Evolutionary conservation across 2,329 filamentous ascomycete genomes (phyloP).

Genomic region (Colletotrichum magnum): DNA sequence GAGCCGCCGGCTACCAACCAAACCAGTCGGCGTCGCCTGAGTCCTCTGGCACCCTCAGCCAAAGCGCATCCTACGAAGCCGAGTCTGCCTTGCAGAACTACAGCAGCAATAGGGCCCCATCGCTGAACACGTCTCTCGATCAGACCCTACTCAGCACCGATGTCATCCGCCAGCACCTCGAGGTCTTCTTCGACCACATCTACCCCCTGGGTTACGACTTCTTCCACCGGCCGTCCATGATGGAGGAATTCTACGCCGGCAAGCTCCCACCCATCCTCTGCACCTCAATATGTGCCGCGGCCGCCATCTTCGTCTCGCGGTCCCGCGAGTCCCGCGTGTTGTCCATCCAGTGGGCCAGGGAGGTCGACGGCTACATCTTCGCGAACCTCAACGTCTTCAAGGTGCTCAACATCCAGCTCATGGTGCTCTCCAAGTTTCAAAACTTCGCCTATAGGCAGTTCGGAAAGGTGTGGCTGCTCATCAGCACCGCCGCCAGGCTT

Average conservation of each 20-base stretch:
- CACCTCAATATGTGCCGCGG: neutral
- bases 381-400: slow-evolving; percentile 27
- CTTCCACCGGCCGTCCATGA: slow-evolving; percentile 32
- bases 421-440: slow-evolving; percentile 28
- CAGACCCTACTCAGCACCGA: slow-evolving; percentile 26
- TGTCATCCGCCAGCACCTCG: slow-evolving; percentile 29
- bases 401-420: slow-evolving; percentile 21
- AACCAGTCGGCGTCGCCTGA: slow-evolving; percentile 16
- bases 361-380: slow-evolving; percentile 15
- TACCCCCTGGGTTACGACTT: slow-evolving; percentile 29
- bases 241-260: slow-evolving; percentile 26
- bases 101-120: neutral
- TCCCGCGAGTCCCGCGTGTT: neutral
- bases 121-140: slow-evolving; percentile 2
- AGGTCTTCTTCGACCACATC: slow-evolving; percentile 30
- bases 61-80: slow-evolving; percentile 11
- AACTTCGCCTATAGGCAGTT: slow-evolving; percentile 34
- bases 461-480: slow-evolving; percentile 27
- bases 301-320: slow-evolving; percentile 10
- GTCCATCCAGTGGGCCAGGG: slow-evolving; percentile 5
- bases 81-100: slow-evolving; percentile 5
- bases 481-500: slow-evolving; percentile 24
- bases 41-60: slow-evolving; percentile 10
- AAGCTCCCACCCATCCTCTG: slow-evolving; percentile 5
- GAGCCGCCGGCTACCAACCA: neutral